Evolutionary conservation across 441 rosid genomes (phyloP), one percentile per base, ranked within the genome.

Genomic region (Croton setiger): DNA sequence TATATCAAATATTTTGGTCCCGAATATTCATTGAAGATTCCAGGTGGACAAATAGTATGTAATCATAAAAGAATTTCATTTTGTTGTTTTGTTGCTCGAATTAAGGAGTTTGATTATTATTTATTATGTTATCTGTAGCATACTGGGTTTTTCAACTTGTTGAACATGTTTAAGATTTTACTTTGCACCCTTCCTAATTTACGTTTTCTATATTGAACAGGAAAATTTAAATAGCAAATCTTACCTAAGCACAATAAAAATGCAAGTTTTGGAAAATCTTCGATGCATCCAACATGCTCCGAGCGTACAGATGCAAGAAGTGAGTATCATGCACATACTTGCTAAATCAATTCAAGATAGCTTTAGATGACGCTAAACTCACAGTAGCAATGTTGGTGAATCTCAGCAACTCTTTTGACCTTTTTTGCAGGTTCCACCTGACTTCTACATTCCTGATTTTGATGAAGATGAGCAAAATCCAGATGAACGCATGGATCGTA

Each of bases 231-330:
- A 95, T 72, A 89, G 95, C 75, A 92, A 90, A 76, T 86, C 97
- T 66, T 95, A 90, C 77, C 81, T 95, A 35, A 86, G 91, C 72
- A 76, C 96, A 2, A 90, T 95, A 65, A 95, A 92, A 81, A 79
- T 80, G 70, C 98, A 95, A 84, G 94, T 95, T 66, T 69, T 95
- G 74, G 99, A 95, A 79, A 92, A 90, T 78, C 87, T 95, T 49
- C 88, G 97, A 6, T 73, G 79, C 83, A 92, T 95, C 68, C 99
- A 92, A 67, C 99, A 95, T 67, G 98, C 99, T 63, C 99, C 99
- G 0, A 81, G 96, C 64, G 96, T 90, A 60, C 97, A 95, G 75
- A 83, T 95, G 96, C 99, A 95, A 62, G 99, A 95, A 97, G 99
- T 90, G 75, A 76, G 86, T 60, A 31, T 17, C 45, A 33, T 39